Evolutionary conservation across 2,329 filamentous ascomycete species (phyloP).

Genomic region (Ophiostoma novo-ulmi): DNA sequence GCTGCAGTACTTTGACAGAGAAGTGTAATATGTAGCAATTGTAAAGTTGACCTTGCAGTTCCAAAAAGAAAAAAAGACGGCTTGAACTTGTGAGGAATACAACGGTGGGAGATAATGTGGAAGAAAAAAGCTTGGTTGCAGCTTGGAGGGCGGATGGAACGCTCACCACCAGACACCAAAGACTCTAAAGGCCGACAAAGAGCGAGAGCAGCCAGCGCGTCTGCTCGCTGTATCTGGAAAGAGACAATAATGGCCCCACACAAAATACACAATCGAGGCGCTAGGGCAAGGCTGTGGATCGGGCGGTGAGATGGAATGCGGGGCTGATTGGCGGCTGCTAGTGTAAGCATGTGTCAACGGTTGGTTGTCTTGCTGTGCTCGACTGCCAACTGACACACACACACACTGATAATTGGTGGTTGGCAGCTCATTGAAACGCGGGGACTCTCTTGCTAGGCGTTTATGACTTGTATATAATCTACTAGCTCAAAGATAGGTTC

Average conservation of each 20-base stretch:
- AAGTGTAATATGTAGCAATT: not conserved
- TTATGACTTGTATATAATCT: not conserved
- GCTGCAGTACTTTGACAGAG: not conserved
- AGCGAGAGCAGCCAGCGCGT: conserved; percentile 3
- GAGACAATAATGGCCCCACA: not conserved
- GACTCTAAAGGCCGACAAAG: not conserved
- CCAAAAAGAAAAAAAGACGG: not conserved
- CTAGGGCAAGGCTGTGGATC: conserved; percentile 12
- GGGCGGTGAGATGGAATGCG: not conserved
- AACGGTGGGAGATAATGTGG: not conserved
- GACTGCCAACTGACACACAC: not conserved
- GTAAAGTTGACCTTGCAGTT: not conserved
- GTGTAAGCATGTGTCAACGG: not conserved
- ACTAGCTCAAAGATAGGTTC: not conserved
- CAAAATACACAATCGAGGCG: conserved; percentile 4
- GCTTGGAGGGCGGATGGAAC: not conserved
- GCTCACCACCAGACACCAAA: not conserved
- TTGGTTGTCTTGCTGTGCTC: not conserved
- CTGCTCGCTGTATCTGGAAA: not conserved
- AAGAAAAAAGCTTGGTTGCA: not conserved
- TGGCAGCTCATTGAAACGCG: not conserved
- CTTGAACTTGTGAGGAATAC: not conserved
- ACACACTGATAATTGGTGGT: not conserved
- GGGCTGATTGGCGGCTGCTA: not conserved
- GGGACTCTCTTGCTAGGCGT: not conserved